Evolutionary conservation across 2,329 filamentous ascomycete species (phyloP).

Genomic region (Blastomyces silverae): DNA sequence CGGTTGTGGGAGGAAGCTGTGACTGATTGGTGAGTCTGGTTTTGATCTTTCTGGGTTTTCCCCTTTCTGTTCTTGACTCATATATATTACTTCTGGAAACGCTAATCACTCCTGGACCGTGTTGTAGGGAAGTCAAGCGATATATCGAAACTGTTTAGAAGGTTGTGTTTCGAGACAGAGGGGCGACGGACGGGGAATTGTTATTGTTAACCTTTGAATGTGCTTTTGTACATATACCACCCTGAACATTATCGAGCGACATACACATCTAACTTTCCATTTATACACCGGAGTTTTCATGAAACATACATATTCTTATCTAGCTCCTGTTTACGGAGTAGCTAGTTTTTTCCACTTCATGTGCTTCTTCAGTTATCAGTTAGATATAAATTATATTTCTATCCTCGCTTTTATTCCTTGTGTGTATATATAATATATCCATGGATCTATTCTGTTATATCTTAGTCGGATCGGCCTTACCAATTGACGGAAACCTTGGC

Average conservation of each 20-base stretch:
- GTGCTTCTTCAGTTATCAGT: too few species aligned
- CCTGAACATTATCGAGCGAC: not conserved
- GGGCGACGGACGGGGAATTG: not conserved
- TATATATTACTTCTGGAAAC: conserved; percentile 13
- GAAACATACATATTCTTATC: too few species aligned
- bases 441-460: too few species aligned
- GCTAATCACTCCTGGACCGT: conserved; percentile 12
- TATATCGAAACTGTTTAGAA: conserved; percentile 68
- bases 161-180: not conserved
- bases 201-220: not conserved
- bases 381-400: too few species aligned
- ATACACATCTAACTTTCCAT: too few species aligned
- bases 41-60: not conserved
- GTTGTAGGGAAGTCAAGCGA: conserved; percentile 62
- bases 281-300: too few species aligned
- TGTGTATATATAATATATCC: too few species aligned
- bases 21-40: conserved; percentile 74
- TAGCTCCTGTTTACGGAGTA: too few species aligned
- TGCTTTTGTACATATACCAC: not conserved
- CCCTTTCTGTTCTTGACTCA: conserved; percentile 6
- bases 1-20: conserved; percentile 91
- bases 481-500: too few species aligned
- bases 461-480: too few species aligned
- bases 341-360: too few species aligned
- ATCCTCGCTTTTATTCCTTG: too few species aligned